Evolutionary conservation across 768 basidiomycete genomes (phyloP).

Genomic region (Tubosaeta sp.): DNA sequence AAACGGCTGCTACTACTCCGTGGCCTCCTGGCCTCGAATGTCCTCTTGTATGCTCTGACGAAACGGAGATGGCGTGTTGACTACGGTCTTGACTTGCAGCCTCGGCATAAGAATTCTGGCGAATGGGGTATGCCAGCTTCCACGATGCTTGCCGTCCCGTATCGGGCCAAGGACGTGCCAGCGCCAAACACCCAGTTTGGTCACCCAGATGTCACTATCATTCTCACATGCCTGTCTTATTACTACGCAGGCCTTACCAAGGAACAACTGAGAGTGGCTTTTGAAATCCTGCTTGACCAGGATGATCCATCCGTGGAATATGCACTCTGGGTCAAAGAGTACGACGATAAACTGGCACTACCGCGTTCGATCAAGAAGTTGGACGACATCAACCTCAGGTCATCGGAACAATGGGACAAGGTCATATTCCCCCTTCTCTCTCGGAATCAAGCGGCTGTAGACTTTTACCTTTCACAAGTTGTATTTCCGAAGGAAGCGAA

Average conservation of each 20-base stretch:
- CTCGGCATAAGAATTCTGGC: constrained; percentile 1
- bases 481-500: too few relatives aligned
- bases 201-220: too few relatives aligned
- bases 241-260: constrained; percentile 40
- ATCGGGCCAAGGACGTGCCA: too few relatives aligned
- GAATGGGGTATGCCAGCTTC: constrained; percentile 5
- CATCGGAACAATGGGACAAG: constrained; percentile 26
- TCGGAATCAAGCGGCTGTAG: constrained; percentile 18
- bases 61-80: constrained; percentile 46
- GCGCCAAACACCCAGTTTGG: too few relatives aligned
- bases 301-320: constrained; percentile 41
- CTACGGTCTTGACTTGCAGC: constrained; percentile 38
- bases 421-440: constrained; percentile 32
- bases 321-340: constrained; percentile 31
- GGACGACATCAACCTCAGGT: constrained; percentile 38
- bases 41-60: constrained; percentile 35
- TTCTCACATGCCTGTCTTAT: background rate
- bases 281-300: constrained; percentile 33
- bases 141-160: constrained; percentile 34
- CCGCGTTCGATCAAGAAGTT: constrained; percentile 31
- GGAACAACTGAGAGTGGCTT: constrained; percentile 33
- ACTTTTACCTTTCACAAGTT: too few relatives aligned
- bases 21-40: constrained; percentile 39
- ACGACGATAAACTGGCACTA: constrained; percentile 12
- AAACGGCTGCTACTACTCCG: constrained; percentile 40